Conservation (phyloP, 202 grass and related monocot genomes). For the Hordeum pubiflorum region DNA sequence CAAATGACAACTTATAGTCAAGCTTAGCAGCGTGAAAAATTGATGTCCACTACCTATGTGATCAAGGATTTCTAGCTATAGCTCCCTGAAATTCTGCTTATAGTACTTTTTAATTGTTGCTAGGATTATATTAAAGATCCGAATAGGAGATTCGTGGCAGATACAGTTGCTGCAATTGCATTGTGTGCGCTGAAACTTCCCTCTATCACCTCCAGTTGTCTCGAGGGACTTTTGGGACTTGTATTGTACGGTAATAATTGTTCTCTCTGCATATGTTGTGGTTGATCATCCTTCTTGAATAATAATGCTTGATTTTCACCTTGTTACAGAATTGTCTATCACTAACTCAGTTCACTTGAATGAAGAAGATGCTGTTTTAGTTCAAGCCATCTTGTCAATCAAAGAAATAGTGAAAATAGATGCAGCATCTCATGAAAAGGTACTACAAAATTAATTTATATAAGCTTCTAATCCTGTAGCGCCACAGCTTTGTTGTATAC, state of each 20-base stretch:
- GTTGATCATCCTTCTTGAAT: constrained; percentile 11
- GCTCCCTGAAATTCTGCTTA: neutral
- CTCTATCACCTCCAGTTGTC: constrained; percentile 50
- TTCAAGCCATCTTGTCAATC: constrained; percentile 96
- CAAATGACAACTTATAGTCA: too few species aligned
- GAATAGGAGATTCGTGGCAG: constrained; percentile 93
- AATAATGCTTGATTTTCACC: constrained; percentile 24
- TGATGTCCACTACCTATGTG: neutral
- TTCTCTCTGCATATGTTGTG: constrained; percentile 19
- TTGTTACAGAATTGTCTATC: constrained; percentile 66
- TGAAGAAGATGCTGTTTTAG: constrained; percentile 71
- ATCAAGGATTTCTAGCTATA: neutral
- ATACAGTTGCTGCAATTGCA: constrained; percentile 85
- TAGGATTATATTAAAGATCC: constrained; percentile 96
- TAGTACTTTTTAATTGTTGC: constrained; percentile 29
- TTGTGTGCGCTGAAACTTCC: constrained; percentile 60
- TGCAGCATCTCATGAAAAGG: constrained; percentile 74
- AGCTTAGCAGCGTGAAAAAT: too few species aligned
- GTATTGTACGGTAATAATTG: constrained; percentile 67
- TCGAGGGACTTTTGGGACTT: constrained; percentile 79
- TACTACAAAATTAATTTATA: constrained; percentile 29
- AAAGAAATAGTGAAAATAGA: constrained; percentile 83
- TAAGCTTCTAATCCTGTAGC: neutral
- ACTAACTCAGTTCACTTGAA: constrained; percentile 48
- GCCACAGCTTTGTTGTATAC: neutral